A percentile compares a stretch with the other conserved stretches of the same genome.
phyloP scores from a whole-genome alignment of 352 stramenopile species.

The Globisporangium camurandrum region DNA sequence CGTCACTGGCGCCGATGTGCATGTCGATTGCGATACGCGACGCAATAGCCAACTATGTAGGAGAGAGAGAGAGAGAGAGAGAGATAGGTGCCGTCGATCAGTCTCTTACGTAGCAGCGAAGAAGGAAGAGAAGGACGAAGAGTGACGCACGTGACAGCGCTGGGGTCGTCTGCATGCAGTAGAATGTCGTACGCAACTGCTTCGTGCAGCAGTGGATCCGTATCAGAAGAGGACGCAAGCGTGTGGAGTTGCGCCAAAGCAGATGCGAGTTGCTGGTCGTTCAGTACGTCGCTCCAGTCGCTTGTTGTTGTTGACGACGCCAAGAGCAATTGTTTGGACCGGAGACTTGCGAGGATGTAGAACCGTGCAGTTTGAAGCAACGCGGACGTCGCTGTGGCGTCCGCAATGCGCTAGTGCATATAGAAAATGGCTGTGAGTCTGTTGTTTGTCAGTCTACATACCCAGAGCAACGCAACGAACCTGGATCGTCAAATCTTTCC shows the following conservation, averaged over 20 bases:
- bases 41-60: slow-evolving; percentile 21
- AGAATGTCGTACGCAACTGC: slow-evolving; percentile 53
- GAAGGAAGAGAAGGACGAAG: too few species aligned
- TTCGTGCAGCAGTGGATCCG: slow-evolving; percentile 8
- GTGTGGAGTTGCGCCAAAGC: slow-evolving; percentile 43
- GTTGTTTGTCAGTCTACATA: neutral
- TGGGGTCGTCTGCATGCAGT: slow-evolving; percentile 42
- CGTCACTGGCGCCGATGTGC: slow-evolving; percentile 14
- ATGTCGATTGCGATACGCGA: slow-evolving; percentile 20
- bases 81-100: neutral
- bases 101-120: neutral
- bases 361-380: slow-evolving; percentile 49
- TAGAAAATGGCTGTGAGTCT: neutral
- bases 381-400: slow-evolving; percentile 23
- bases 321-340: slow-evolving; percentile 26
- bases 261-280: slow-evolving; percentile 61
- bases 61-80: neutral
- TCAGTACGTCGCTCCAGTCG: slow-evolving; percentile 64
- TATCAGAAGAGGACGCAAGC: slow-evolving; percentile 6
- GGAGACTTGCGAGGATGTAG: slow-evolving; percentile 39
- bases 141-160: slow-evolving; percentile 23
- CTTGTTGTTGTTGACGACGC: slow-evolving; percentile 10
- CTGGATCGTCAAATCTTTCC: slow-evolving; percentile 69
- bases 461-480: slow-evolving; percentile 10
- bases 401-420: slow-evolving; percentile 25